phyloP scores from a whole-genome alignment of 2,329 filamentous ascomycete genomes.

The Diplodia sapinea region DNA sequence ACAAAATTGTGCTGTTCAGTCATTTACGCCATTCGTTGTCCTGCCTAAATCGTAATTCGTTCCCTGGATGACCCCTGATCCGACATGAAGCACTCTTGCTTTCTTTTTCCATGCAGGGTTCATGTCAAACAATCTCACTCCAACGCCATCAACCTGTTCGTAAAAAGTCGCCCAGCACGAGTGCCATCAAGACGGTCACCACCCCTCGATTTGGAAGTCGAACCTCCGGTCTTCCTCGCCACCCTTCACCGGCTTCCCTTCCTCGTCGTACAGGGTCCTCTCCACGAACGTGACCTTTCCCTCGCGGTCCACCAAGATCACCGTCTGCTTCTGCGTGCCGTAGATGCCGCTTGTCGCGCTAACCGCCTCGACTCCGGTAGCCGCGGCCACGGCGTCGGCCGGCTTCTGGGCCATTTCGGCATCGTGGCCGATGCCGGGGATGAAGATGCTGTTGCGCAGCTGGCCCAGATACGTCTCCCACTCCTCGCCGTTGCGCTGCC shows the following conservation, averaged over 20 bases:
- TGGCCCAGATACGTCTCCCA: constrained; percentile 63
- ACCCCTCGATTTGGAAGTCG: constrained; percentile 57
- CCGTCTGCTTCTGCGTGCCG: constrained; percentile 69
- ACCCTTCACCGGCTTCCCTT: constrained; percentile 54
- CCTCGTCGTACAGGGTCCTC: constrained; percentile 63
- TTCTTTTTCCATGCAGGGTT: constrained; percentile 3
- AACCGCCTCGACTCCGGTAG: constrained; percentile 38
- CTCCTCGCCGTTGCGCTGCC: constrained; percentile 54
- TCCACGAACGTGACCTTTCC: constrained; percentile 67
- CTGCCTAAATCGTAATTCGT: not conserved
- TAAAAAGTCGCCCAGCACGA: not conserved
- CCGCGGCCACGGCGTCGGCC: constrained; percentile 51
- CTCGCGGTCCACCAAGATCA: constrained; percentile 62
- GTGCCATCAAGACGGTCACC: constrained; percentile 32
- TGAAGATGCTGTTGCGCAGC: constrained; percentile 65
- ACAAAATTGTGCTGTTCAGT: not conserved
- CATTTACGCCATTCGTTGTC: constrained; percentile 12
- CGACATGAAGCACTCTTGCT: not conserved
- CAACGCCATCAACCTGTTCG: not conserved
- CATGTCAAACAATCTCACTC: not conserved
- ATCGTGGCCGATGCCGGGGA: constrained; percentile 61
- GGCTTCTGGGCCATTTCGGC: constrained; percentile 48
- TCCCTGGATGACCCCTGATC: not conserved
- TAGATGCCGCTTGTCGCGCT: constrained; percentile 59
- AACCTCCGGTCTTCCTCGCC: constrained; percentile 56